Conservation (phyloP, 441 rosid genomes). For the Adansonia rubrostipa region DNA sequence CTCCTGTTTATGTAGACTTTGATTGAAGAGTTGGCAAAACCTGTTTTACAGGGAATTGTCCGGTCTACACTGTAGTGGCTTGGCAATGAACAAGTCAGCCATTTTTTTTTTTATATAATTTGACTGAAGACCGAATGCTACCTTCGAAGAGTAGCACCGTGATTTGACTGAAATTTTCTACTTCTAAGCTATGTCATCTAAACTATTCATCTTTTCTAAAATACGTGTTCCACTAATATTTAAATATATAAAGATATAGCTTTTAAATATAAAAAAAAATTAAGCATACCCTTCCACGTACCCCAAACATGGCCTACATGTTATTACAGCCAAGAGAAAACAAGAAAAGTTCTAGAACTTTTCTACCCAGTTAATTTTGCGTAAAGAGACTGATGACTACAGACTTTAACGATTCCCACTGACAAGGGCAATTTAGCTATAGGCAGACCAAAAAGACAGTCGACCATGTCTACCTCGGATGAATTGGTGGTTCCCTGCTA, state of each 20-base stretch:
- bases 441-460: not conserved
- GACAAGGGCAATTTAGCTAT: not conserved
- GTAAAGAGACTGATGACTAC: not conserved
- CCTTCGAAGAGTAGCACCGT: not conserved
- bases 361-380: no score
- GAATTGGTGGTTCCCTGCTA: not conserved
- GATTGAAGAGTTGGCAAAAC: slow-evolving; percentile 39
- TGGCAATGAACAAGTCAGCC: slow-evolving; percentile 11
- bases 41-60: slow-evolving; percentile 5
- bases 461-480: not conserved
- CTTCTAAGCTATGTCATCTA: not conserved
- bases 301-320: no score
- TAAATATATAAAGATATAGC: no score
- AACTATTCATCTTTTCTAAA: no score
- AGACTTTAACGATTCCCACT: not conserved
- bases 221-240: no score
- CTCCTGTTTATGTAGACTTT: slow-evolving; percentile 10
- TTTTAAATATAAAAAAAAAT: no score
- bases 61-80: slow-evolving; percentile 40
- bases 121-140: not conserved
- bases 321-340: not conserved
- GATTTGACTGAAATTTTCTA: not conserved
- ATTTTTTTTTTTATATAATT: not conserved
- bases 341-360: not conserved
- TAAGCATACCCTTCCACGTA: no score